These are phyloP conservation scores for Prillingera fragicola DNA, from an alignment of 1,284 basidiomycete genomes.

Conservation along the genomic window DNA sequence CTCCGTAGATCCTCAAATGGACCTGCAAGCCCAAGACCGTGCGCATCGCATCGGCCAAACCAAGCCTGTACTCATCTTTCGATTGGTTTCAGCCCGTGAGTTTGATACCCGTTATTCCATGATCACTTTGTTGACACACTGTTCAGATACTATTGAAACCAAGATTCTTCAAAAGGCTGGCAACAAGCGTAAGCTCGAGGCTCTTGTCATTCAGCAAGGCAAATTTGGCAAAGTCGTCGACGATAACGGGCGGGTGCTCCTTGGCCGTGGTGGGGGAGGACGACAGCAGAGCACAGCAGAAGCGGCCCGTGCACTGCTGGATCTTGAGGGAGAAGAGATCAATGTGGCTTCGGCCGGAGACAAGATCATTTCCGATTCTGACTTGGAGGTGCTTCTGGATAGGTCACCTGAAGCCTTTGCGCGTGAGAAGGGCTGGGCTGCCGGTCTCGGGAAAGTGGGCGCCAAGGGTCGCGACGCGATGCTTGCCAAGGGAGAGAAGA, in stretches of 20 bases:
- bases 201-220: conserved; percentile 86
- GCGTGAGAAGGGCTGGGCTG: conserved; percentile 70
- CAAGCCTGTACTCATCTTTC: conserved; percentile 78
- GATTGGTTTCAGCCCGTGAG: conserved; percentile 65
- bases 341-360: conserved; percentile 72
- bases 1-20: conserved; percentile 81
- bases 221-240: conserved; percentile 62
- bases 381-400: conserved; percentile 75
- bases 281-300: conserved; percentile 65
- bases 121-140: too few relatives aligned
- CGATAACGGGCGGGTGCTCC: conserved; percentile 53
- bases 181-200: conserved; percentile 83
- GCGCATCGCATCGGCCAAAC: conserved; percentile 95
- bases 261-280: conserved; percentile 43
- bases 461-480: conserved; percentile 36
- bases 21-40: conserved; percentile 90
- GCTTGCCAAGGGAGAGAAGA: conserved; percentile 46
- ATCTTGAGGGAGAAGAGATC: conserved; percentile 81
- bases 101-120: too few relatives aligned
- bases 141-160: conserved; percentile 74
- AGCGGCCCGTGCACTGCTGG: conserved; percentile 71
- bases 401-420: conserved; percentile 72
- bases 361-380: conserved; percentile 72
- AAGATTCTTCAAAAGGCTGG: conserved; percentile 83
- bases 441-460: conserved; percentile 37